phyloP scores from a whole-genome alignment of 495 filamentous ascomycete genomes.

The Cenococcum geophilum region DNA sequence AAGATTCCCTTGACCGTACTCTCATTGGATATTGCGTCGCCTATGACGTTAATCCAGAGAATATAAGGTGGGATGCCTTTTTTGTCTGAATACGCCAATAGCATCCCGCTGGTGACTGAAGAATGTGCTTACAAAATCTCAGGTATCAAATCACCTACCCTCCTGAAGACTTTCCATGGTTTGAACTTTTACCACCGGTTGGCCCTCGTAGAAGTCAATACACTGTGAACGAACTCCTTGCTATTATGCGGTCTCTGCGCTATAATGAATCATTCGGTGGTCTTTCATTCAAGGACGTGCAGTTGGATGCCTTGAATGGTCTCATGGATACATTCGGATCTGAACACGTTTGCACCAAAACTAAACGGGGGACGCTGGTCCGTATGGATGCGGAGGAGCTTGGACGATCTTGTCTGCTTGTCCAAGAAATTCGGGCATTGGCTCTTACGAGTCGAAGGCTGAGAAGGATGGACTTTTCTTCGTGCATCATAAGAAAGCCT shows the following conservation, averaged over 20 bases:
- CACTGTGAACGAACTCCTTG: slow-evolving; percentile 66
- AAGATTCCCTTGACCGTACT: slow-evolving; percentile 73
- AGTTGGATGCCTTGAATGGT: slow-evolving; percentile 60
- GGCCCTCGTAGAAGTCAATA: slow-evolving; percentile 54
- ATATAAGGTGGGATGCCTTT: slow-evolving; percentile 28
- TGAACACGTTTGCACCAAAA: slow-evolving; percentile 56
- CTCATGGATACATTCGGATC: slow-evolving; percentile 54
- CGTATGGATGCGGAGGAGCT: slow-evolving; percentile 55
- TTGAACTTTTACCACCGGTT: slow-evolving; percentile 67
- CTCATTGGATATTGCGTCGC: slow-evolving; percentile 80
- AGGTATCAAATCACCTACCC: slow-evolving; percentile 61
- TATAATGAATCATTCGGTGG: slow-evolving; percentile 89
- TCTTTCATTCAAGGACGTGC: slow-evolving; percentile 74
- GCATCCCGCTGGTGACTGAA: too few relatives aligned
- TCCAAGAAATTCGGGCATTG: slow-evolving; percentile 68
- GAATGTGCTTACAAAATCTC: neutral
- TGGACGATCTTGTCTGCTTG: slow-evolving; percentile 54
- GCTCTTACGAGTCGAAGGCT: slow-evolving; percentile 59
- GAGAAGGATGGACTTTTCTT: slow-evolving; percentile 59
- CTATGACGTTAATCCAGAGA: slow-evolving; percentile 46
- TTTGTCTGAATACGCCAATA: neutral
- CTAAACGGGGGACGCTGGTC: slow-evolving; percentile 52
- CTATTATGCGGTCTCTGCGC: slow-evolving; percentile 76
- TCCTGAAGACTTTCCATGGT: slow-evolving; percentile 74
- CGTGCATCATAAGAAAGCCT: slow-evolving; percentile 48